Evolutionary conservation across 768 basidiomycete genomes (phyloP), one percentile per base, ranked within the genome.

Genomic region (Mycena vulgaris): DNA sequence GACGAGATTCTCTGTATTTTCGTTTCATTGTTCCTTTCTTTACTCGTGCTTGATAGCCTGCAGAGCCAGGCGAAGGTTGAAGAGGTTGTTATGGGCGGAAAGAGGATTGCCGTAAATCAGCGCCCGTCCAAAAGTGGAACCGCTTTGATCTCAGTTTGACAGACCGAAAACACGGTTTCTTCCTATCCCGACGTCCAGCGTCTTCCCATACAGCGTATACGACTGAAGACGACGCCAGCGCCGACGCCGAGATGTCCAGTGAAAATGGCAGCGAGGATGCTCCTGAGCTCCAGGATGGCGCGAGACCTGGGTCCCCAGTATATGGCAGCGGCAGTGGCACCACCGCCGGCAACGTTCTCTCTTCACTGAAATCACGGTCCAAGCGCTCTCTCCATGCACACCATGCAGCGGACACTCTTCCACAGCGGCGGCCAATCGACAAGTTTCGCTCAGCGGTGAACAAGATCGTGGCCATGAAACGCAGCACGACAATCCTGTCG

Each of bases 401-500:
- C 21, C 68, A 73, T 51, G 33, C 16, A 2, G 42, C n/a, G n/a
- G n/a, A 47, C 21, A 10, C 51, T 16, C 2, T 48, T 6, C 35
- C 63, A 16, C 17, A 33, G 30, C 52, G 58, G 30, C 62, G 63
- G 42, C 82, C 85, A 0, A 74, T 68, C 35, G 82, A 83, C 25
- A 81, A 80, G 27, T 86, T 88, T 74, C 80, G 83, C 19, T 59
- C 77, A 3, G 74, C 82, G 1, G 86, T 85, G 37, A 79, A 79
- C 64, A 87, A 84, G 74, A 79, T 87, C 42, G 85, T 88, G 35
- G 80, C 81, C 35, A 81, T 87, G 80, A 79, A 82, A 60, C 83
- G 83, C 25, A 82, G 82, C 31, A 81, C 84, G 17, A 77, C 78
- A 0, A 61, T 77, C 39, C 17, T 81, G 17, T 39, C 72, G 21